A percentile compares a stretch with the other conserved stretches of the same genome.
phyloP scores from a whole-genome alignment of 805 yeast genomes.

The Lipomyces orientalis region DNA sequence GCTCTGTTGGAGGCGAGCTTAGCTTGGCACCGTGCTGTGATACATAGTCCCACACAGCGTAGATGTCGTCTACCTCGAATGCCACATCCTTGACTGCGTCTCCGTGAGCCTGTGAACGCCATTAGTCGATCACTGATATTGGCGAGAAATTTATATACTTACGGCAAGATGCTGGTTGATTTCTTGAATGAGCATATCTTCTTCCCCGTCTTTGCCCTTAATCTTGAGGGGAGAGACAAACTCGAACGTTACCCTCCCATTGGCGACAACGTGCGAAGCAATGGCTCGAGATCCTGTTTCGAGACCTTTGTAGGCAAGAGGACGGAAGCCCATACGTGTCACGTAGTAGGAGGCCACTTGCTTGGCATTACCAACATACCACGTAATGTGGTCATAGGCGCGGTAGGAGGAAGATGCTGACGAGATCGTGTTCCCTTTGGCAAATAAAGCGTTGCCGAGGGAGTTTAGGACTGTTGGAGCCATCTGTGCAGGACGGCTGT shows the following conservation, averaged over 20 bases:
- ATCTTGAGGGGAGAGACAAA: conserved; percentile 48
- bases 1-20: conserved; percentile 41
- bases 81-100: conserved; percentile 80
- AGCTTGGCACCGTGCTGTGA: conserved; percentile 59
- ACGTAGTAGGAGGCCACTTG: conserved; percentile 54
- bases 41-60: conserved; percentile 54
- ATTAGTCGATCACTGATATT: not conserved
- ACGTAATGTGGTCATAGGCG: conserved; percentile 57
- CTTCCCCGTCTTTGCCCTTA: not conserved
- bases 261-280: conserved; percentile 50
- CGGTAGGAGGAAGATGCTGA: not conserved
- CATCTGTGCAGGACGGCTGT: too few relatives aligned
- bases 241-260: conserved; percentile 59
- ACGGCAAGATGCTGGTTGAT: conserved; percentile 23
- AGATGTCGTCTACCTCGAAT: conserved; percentile 61
- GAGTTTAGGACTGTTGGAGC: not conserved
- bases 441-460: not conserved
- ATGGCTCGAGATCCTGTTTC: conserved; percentile 68
- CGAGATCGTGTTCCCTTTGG: not conserved
- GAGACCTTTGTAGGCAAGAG: conserved; percentile 66
- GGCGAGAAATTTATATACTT: not conserved
- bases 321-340: conserved; percentile 60
- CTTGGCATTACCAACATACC: conserved; percentile 77
- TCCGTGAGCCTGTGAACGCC: conserved; percentile 57
- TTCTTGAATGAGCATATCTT: conserved; percentile 38